phyloP scores from a whole-genome alignment of 306 rosid genomes.

The Dicorynia guianensis region DNA sequence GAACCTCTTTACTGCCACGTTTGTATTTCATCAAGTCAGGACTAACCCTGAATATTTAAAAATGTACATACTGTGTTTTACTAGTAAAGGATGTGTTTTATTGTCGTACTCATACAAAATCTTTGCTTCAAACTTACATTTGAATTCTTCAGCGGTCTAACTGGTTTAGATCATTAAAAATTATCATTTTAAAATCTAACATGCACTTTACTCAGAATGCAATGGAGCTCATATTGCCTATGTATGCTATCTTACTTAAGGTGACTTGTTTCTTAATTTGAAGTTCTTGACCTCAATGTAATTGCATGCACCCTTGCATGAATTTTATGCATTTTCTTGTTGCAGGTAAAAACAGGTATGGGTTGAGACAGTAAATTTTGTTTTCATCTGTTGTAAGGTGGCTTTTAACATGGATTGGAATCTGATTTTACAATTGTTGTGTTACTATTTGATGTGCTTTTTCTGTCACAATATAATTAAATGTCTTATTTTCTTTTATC shows the following conservation, averaged over 20 bases:
- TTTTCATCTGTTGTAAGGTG: neutral
- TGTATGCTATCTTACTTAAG: neutral
- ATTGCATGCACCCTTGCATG: too few species aligned
- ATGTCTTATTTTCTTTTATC: too few species aligned
- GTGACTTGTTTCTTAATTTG: neutral
- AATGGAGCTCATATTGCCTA: neutral
- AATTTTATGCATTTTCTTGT: too few species aligned
- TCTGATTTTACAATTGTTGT: too few species aligned
- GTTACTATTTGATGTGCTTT: neutral
- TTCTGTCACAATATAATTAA: neutral
- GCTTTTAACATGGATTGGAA: neutral
- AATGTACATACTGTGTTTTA: neutral
- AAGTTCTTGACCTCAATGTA: neutral
- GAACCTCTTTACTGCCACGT: slow-evolving; percentile 9
- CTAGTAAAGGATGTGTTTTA: neutral
- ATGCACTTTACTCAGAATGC: neutral
- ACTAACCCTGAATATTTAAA: neutral
- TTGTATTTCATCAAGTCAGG: neutral
- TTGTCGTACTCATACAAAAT: neutral
- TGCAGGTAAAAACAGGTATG: neutral
- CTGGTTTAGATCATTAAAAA: neutral
- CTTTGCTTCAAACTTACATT: slow-evolving; percentile 1
- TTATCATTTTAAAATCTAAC: neutral
- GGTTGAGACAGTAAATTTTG: neutral
- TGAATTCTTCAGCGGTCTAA: neutral